Percentiles rank a stretch among this genome's conserved stretches.
These are phyloP conservation scores for Diaporthe australafricana DNA, from an alignment of 2,329 filamentous ascomycete species.

Conservation along the genomic window DNA sequence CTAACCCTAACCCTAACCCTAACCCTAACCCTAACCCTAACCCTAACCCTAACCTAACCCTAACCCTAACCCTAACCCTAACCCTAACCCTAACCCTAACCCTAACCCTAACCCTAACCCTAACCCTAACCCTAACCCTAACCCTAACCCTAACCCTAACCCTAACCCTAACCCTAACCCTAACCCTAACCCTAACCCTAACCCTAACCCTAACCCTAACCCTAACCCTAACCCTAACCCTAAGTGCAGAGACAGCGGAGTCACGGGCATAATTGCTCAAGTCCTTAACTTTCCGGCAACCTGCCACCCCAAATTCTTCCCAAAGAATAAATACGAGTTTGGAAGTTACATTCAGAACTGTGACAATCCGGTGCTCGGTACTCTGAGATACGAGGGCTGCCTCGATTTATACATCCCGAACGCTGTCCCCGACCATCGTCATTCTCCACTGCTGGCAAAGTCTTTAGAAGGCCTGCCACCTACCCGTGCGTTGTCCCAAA, in stretches of 20 bases:
- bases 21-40: no score
- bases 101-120: no score
- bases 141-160: no score
- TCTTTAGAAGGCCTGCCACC: not conserved
- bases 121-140: no score
- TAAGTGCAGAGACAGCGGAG: not conserved
- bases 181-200: no score
- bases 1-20: no score
- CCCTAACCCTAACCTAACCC: no score
- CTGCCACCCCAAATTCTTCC: slow-evolving; percentile 15
- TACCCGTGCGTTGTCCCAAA: not conserved
- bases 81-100: no score
- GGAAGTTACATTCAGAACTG: slow-evolving; percentile 15
- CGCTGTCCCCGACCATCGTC: not conserved
- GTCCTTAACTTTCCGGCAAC: slow-evolving; percentile 5
- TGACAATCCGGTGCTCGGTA: slow-evolving; percentile 6
- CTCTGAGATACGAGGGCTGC: not conserved
- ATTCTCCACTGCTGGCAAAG: slow-evolving; percentile 1
- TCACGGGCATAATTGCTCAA: not conserved
- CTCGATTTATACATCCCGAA: slow-evolving; percentile 2
- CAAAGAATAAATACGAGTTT: slow-evolving; percentile 2
- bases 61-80: no score
- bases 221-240: no score
- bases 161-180: no score
- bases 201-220: no score